Percentiles rank a stretch among this genome's conserved stretches.
Evolutionary conservation across 495 filamentous ascomycete species (phyloP).

Genomic region (Pseudotulostoma volvatum): DNA sequence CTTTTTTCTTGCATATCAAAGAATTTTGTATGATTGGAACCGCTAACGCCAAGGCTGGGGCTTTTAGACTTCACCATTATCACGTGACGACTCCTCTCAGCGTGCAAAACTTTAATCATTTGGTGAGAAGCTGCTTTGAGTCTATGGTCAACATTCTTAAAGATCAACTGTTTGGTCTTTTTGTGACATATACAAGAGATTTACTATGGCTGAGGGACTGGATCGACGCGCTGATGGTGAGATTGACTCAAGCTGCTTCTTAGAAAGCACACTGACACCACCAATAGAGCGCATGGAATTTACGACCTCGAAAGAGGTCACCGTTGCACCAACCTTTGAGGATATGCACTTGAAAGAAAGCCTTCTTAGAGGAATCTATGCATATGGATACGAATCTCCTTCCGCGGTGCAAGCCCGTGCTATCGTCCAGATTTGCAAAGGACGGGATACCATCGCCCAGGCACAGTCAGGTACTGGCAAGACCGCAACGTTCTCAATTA

Average conservation of each 20-base stretch:
- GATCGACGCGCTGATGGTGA: slow-evolving; percentile 75
- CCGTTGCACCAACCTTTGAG: slow-evolving; percentile 58
- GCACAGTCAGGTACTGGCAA: slow-evolving; percentile 99
- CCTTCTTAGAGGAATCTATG: slow-evolving; percentile 92
- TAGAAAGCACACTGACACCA: slow-evolving; percentile 14
- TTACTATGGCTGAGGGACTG: slow-evolving; percentile 79
- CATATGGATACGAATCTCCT: slow-evolving; percentile 94
- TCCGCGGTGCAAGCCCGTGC: slow-evolving; percentile 94
- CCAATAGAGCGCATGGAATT: slow-evolving; percentile 83
- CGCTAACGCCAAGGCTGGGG: slow-evolving; percentile 11
- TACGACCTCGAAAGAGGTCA: slow-evolving; percentile 92
- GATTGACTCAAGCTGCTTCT: slow-evolving; percentile 3
- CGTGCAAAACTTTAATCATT: too few relatives aligned
- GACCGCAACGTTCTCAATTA: slow-evolving; percentile 97
- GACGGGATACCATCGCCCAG: slow-evolving; percentile 94
- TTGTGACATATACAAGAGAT: too few relatives aligned
- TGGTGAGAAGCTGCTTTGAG: too few relatives aligned
- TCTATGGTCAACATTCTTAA: too few relatives aligned
- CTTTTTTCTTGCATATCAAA: too few relatives aligned
- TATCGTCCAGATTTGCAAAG: slow-evolving; percentile 97
- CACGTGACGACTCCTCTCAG: too few relatives aligned
- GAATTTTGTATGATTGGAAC: slow-evolving; percentile 1
- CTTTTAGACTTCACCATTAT: slow-evolving; percentile 14
- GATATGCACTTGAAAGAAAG: slow-evolving; percentile 87
- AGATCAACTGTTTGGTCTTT: too few relatives aligned